Evolutionary conservation across 2,329 filamentous ascomycete genomes (phyloP), one percentile per base, ranked within the genome.

Genomic region (Phialophora macrospora): DNA sequence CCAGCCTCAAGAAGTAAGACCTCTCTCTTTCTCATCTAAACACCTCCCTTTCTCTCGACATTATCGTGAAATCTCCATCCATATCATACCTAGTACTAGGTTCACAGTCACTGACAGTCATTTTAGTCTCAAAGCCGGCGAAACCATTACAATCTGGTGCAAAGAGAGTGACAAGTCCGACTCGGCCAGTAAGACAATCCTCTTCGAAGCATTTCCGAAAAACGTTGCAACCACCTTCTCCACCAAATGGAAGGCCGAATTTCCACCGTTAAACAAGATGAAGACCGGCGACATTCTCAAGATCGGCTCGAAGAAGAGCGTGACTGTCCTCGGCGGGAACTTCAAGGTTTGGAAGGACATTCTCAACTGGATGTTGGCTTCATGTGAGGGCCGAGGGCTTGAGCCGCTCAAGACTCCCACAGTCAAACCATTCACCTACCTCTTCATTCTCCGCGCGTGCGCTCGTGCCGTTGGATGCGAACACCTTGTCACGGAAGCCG

Each of bases 301-400:
- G 30, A 24, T 22, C 51, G 26, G 41, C 5, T 24, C 9, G 2
- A 62, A 62, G 26, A 55, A 57, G 14, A 32, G 56, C 14, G 49
- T 66, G 30, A 63, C 44, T 14, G 46, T 68, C 26, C 57, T 34
- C 4, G 67, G 70, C 20, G 70, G 64, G 11, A 54, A 55, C 14
- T n/a, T 61, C 30, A 57, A 60, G 3, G 65, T 64, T 11, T 63
- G 69, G 64, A 56, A 55, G 20, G 44, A 64, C 11, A 67, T 71
- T 20, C 28, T 71, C 46, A 49, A 41, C 17, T 71, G 70, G 70
- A 71, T 71, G 70, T 20, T 70, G 20, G 48, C 38, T 2, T 66
- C 62, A 44, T 70, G 68, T 49, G 34, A 66, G 11, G 66, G 70
- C 2, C 58, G 49, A 30, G 70, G 70, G 2, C 41, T 69, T 17